These are phyloP conservation scores for Nicotiana undulata DNA, from an alignment of 257 asterid genomes.

Conservation along the genomic window DNA sequence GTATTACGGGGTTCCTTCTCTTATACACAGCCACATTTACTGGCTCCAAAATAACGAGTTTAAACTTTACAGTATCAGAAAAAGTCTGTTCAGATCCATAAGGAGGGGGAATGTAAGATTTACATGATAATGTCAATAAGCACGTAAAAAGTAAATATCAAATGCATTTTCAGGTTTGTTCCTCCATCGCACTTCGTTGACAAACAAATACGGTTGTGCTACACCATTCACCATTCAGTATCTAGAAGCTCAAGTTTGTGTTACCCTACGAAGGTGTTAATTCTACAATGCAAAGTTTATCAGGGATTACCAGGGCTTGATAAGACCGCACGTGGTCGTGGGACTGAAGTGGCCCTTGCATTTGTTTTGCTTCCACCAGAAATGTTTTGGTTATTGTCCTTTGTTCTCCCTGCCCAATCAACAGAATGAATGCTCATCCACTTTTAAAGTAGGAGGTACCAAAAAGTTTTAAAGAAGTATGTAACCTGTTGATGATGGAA, in stretches of 20 bases:
- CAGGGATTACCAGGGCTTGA: conserved; percentile 71
- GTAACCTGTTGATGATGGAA: conserved; percentile 36
- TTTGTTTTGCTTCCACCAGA: conserved; percentile 33
- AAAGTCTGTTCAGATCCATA: background rate
- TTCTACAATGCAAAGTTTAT: background rate
- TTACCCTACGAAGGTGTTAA: background rate
- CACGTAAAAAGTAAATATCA: background rate
- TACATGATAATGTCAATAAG: background rate
- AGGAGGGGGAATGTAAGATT: background rate
- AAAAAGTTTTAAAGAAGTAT: background rate
- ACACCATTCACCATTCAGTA: background rate
- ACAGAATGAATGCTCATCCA: background rate
- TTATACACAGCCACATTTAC: background rate
- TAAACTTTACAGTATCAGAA: background rate
- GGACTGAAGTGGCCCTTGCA: conserved; percentile 49
- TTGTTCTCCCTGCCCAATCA: conserved; percentile 24
- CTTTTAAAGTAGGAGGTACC: background rate
- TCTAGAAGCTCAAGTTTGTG: background rate
- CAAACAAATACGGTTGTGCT: background rate
- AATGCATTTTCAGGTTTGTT: background rate
- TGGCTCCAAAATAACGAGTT: background rate
- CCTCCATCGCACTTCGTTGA: background rate
- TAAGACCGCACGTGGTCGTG: conserved; percentile 93
- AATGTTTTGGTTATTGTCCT: conserved; percentile 22
- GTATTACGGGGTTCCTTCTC: background rate